Evolutionary conservation across 352 stramenopile genomes (phyloP), one percentile per base, ranked within the genome.

Genomic region (Globisporangium paroecandrum): DNA sequence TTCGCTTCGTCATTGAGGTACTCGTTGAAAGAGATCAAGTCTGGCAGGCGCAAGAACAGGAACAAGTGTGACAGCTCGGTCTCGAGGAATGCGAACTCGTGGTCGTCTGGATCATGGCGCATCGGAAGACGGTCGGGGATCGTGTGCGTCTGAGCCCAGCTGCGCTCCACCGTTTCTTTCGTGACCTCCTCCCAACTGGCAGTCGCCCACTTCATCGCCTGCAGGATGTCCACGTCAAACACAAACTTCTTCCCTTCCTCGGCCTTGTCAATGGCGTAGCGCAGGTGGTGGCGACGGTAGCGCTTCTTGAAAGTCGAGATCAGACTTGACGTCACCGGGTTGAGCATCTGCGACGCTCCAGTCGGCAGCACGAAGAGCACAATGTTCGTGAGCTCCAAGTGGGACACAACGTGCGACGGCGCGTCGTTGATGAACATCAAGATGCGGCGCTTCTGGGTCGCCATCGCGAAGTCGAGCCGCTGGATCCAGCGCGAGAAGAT

Each of bases 401-500:
- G 85, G 18, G 83, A 77, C 10, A 93, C 79, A 12, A 89, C 82
- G 53, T 95, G 87, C 24, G 87, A 93, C 8, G 85, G 75, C 62
- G 87, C 85, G 20, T 93, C 83, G 69, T 92, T 91, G 27, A 95
- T 74, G 34, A 95, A 79, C 1, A 95, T 69, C 65, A 95, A 62
- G 62, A 95, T 91, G 62, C 77, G 77, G 49, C 87, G 87, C 64
- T 92, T 90, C 65, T 93, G 82, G 24, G 74, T 84, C 24, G 74
- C 76, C 87, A 95, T 95, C 20, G 83, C 72, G 57, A 90, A 90
- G 68, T 95, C 86, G 9, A 95, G 70, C 12, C 84, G 83, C 69
- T 93, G 83, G 38, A 95, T 74, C 85, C 83, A 95, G 22, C 85
- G 82, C 32, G 85, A 92, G 68, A 95, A 95, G 57, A 93, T 87